These are phyloP conservation scores for Cordyceps tenuipes DNA, from an alignment of 2,329 filamentous ascomycete species.

Conservation along the genomic window DNA sequence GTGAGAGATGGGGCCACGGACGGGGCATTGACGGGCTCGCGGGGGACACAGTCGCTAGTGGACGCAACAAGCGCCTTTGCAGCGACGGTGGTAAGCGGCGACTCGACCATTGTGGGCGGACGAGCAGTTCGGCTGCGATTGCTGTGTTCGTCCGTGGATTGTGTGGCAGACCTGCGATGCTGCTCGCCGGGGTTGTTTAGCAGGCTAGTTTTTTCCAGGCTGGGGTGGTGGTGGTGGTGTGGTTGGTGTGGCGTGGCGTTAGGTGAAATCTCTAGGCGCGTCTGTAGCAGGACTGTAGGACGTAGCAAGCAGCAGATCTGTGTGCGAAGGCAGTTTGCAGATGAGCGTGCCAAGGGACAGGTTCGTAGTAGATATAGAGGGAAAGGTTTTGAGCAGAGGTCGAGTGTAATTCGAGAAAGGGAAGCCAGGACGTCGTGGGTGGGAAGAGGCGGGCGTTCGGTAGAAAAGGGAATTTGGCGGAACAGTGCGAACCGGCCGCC, in stretches of 20 bases:
- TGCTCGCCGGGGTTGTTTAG: neutral
- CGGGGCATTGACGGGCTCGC: constrained; percentile 31
- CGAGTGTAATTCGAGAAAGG: neutral
- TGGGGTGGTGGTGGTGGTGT: neutral
- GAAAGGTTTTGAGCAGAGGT: neutral
- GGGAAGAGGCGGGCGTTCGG: neutral
- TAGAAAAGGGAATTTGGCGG: constrained; percentile 7
- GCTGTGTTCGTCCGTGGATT: neutral
- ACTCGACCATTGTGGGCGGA: constrained; percentile 23
- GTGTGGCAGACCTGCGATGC: neutral
- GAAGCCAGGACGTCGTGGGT: neutral
- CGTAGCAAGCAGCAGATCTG: neutral
- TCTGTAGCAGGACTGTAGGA: neutral
- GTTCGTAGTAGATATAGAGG: neutral
- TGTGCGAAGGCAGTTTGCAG: neutral
- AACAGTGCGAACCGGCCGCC: constrained; percentile 11
- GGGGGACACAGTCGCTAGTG: constrained; percentile 33
- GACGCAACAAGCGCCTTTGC: constrained; percentile 34
- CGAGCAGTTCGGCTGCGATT: neutral
- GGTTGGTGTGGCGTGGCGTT: constrained; percentile 8
- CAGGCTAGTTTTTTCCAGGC: constrained; percentile 1
- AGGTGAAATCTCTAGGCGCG: constrained; percentile 9
- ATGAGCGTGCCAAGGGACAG: neutral
- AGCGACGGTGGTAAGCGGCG: constrained; percentile 16
- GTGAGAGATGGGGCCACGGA: constrained; percentile 54